Percentiles rank a stretch among this genome's conserved stretches.
Conservation (phyloP, 1,284 basidiomycete species). For the Schizophyllum commune region DNA sequence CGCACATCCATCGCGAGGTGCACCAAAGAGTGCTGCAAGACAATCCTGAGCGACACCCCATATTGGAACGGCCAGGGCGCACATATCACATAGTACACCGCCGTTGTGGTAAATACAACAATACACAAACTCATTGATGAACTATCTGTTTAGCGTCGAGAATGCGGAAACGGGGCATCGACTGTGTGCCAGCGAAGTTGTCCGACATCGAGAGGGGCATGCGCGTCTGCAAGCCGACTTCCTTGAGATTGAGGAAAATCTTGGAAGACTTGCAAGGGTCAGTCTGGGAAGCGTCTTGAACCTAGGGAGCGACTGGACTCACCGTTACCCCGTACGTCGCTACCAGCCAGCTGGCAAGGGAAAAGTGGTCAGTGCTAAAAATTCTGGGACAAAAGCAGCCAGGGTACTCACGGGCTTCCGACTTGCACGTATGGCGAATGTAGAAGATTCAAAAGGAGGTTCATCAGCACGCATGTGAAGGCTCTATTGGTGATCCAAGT, state of each 20-base stretch:
- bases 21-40: no score
- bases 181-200: not conserved
- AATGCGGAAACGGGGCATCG: not conserved
- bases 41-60: no score
- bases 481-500: not conserved
- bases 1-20: no score
- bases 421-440: not conserved
- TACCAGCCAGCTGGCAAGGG: not conserved
- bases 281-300: not conserved
- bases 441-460: not conserved
- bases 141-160: no score
- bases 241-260: not conserved
- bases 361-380: not conserved
- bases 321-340: not conserved
- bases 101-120: no score
- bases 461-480: not conserved
- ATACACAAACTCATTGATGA: no score
- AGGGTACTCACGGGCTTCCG: not conserved
- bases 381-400: not conserved
- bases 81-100: no score
- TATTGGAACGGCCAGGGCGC: no score
- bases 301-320: not conserved
- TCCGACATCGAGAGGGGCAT: not conserved
- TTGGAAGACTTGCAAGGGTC: not conserved
- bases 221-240: not conserved